Percentiles rank a stretch among this genome's conserved stretches.
These are phyloP conservation scores for Podospora anserina DNA, from an alignment of 495 filamentous ascomycete genomes.

Conservation along the genomic window DNA sequence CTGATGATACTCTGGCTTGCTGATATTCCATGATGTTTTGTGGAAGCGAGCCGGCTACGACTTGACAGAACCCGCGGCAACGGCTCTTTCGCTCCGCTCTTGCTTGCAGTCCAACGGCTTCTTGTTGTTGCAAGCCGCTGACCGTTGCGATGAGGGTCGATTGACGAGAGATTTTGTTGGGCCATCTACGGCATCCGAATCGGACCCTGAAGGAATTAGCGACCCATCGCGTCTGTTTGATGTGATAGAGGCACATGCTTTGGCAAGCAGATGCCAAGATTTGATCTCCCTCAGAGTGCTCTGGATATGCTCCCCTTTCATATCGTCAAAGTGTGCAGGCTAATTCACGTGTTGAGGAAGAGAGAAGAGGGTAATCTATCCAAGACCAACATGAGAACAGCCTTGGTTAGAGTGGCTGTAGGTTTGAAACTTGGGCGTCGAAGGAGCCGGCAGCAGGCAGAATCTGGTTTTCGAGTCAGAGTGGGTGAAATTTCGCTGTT, in stretches of 20 bases:
- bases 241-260: background rate
- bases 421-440: conserved; percentile 22
- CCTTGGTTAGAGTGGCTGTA: conserved; percentile 20
- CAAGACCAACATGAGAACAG: conserved; percentile 27
- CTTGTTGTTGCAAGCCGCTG: conserved; percentile 7
- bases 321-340: background rate
- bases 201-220: background rate
- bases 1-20: conserved; percentile 7
- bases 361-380: conserved; percentile 27
- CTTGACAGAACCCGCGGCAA: conserved; percentile 10
- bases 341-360: background rate
- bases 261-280: conserved; percentile 1
- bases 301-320: background rate
- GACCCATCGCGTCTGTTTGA: background rate
- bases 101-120: background rate
- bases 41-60: conserved; percentile 24
- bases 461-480: conserved; percentile 4
- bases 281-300: conserved; percentile 1
- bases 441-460: background rate
- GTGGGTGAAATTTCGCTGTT: conserved; percentile 10
- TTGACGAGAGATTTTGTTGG: background rate
- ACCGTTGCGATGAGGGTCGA: conserved; percentile 2
- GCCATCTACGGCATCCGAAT: background rate
- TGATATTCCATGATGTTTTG: conserved; percentile 11
- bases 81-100: conserved; percentile 7